Percentiles rank a stretch among this genome's conserved stretches.
These are phyloP conservation scores for Plasmodium sp. DNA, from an alignment of 169 alveolate species.

Conservation along the genomic window DNA sequence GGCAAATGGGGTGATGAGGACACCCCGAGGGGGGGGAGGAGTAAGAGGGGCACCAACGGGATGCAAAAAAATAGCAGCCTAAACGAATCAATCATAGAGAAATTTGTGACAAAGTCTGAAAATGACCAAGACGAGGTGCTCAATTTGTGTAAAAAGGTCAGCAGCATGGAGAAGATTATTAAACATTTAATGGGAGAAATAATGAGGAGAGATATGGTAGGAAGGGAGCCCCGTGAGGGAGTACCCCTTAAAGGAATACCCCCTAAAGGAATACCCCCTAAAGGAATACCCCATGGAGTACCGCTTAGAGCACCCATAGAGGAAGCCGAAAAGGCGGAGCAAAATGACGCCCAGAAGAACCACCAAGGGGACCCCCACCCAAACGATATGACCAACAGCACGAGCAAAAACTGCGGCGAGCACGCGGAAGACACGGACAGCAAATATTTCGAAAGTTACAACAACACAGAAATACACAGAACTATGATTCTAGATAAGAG, in stretches of 20 bases:
- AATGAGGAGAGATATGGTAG: conserved; percentile 24
- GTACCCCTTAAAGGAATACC: background rate
- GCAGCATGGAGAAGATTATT: conserved; percentile 63
- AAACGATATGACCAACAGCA: background rate
- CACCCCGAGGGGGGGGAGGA: background rate
- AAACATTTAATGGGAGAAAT: conserved; percentile 65
- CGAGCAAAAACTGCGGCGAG: background rate
- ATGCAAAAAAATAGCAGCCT: background rate
- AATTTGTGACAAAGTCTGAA: conserved; percentile 47
- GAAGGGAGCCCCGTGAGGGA: background rate
- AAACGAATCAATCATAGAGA: conserved; percentile 17
- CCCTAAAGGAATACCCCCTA: background rate
- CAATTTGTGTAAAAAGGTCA: conserved; percentile 40
- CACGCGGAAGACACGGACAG: conserved; percentile 45
- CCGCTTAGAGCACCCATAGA: background rate
- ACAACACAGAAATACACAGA: conserved; percentile 91
- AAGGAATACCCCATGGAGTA: background rate
- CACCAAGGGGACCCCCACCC: background rate
- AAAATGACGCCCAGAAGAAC: background rate
- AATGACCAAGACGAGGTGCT: conserved; percentile 24
- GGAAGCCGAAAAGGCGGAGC: background rate
- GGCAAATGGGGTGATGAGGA: background rate
- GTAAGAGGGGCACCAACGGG: background rate
- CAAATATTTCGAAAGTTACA: conserved; percentile 92
- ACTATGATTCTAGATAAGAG: conserved; percentile 93